Evolutionary conservation across 345 rosid genomes (phyloP).

Genomic region (Populus pruinosa): DNA sequence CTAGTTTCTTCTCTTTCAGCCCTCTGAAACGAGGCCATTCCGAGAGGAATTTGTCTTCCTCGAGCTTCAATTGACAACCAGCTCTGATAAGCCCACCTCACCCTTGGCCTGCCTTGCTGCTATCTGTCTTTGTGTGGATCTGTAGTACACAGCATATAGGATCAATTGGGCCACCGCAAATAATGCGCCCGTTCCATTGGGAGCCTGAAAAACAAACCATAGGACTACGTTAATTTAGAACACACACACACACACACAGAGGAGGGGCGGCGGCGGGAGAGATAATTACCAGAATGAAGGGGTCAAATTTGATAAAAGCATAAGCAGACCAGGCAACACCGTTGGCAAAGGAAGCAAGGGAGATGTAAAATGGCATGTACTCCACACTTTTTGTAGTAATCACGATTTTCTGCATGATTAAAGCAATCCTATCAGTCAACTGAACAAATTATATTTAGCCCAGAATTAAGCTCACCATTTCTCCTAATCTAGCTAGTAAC

Average conservation of each 20-base stretch:
- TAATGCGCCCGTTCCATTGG: conserved; percentile 71
- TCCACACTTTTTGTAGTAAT: conserved; percentile 77
- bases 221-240: background rate
- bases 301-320: conserved; percentile 66
- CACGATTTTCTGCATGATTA: conserved; percentile 63
- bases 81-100: conserved; percentile 36
- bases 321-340: conserved; percentile 67
- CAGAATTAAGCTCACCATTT: background rate
- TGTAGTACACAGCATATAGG: conserved; percentile 60
- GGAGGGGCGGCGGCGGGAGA: background rate
- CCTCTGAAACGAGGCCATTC: background rate
- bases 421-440: too few relatives aligned
- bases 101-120: conserved; percentile 41
- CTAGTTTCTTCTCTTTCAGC: too few relatives aligned
- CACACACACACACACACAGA: background rate
- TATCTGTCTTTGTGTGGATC: conserved; percentile 47
- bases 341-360: conserved; percentile 65
- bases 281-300: conserved; percentile 55
- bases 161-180: conserved; percentile 54
- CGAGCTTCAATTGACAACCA: conserved; percentile 16
- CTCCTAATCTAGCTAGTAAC: background rate
- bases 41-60: background rate
- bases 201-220: conserved; percentile 33
- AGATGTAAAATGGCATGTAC: conserved; percentile 79
- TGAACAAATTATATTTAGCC: background rate